Evolutionary conservation across 1,139 yeast species (phyloP), one percentile per base, ranked within the genome.

Genomic region (Nakaseomyces kungkrabaensis): DNA sequence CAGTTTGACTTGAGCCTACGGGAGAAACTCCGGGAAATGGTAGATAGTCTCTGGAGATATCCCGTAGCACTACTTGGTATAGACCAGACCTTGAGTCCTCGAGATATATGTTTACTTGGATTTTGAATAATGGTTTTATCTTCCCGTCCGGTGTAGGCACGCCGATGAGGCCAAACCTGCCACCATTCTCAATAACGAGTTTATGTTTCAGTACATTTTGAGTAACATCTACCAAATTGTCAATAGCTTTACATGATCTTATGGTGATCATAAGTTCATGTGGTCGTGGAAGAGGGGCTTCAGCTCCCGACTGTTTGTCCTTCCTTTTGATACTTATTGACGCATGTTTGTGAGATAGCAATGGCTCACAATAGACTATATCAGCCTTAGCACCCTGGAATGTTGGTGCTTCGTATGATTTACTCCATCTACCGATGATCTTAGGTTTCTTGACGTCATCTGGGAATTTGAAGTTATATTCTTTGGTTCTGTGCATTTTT

Each of bases 161-260:
- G 8, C 34, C 49, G 11, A 59, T 51, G 22, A 59, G 46, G 1
- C 63, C 63, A 49, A 59, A 59, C 29, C 60, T 46, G 37, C 58
- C 62, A 5, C 63, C 62, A 46, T 59, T 57, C 45, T 56, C 25
- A 13, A 41, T 41, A 11, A 41, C 34, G 1, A 38, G 1, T 11
- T 38, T 25, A 7, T 13, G 29, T 13, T 25, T 38, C 31, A 38
- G 7, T 24, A 29, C 24, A 4, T 13, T 8, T 7, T 38, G 8
- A n/a, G 11, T 10, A 25, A 25, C 27, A 25, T 38, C 42, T 26
- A 38, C 31, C 42, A 38, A 10, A 6, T 38, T 26, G 11, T 24
- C 17, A 8, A 10, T 11, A 29, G 7, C 17, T 7, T 24, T 26
- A 6, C 17, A 25, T 10, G 42, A 38, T 17, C 13, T 24, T 2